These are phyloP conservation scores for Solanum dulcamara DNA, from an alignment of 257 asterid genomes.

Conservation along the genomic window DNA sequence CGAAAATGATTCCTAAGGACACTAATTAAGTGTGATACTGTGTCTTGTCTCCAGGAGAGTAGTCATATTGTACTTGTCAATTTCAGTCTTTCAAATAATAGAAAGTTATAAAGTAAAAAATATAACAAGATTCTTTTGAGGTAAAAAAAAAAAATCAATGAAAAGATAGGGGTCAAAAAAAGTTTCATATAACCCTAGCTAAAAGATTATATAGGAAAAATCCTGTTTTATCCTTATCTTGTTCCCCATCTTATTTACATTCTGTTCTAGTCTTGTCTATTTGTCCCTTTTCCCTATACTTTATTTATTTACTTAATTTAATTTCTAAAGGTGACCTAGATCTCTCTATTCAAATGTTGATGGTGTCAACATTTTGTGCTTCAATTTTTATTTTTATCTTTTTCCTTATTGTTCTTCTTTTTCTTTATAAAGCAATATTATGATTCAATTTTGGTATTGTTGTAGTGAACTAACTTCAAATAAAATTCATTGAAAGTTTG, in stretches of 20 bases:
- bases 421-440: not conserved
- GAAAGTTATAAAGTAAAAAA: not conserved
- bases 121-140: not conserved
- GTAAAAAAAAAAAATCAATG: not conserved
- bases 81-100: not conserved
- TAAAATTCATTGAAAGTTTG: not conserved
- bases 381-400: not conserved
- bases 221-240: slow-evolving; percentile 10
- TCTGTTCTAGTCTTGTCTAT: slow-evolving; percentile 22
- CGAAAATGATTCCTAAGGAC: not conserved
- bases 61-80: not conserved
- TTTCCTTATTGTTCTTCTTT: not conserved
- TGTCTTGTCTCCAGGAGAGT: not conserved
- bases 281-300: slow-evolving; percentile 11
- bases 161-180: not conserved
- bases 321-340: not conserved
- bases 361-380: slow-evolving; percentile 5
- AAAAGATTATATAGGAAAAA: not conserved
- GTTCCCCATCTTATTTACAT: slow-evolving; percentile 30
- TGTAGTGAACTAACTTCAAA: not conserved
- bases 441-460: not conserved
- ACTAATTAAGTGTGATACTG: not conserved
- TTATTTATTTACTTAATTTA: not conserved
- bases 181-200: not conserved
- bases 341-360: not conserved